Percentiles rank a stretch among this genome's conserved stretches.
phyloP scores from a whole-genome alignment of 345 rosid species.

The Salix dunnii region DNA sequence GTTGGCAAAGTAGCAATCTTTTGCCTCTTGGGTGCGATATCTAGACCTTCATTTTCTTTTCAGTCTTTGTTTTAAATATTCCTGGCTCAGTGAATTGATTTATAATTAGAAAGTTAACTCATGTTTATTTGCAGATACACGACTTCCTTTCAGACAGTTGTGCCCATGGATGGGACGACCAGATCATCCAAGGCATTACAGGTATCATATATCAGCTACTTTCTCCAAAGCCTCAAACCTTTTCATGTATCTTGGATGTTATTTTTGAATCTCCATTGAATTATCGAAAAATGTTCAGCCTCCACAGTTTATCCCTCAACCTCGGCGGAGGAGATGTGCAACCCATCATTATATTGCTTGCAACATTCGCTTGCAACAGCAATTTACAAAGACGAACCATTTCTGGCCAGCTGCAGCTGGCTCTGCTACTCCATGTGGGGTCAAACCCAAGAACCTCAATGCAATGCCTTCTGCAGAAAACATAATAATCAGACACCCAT shows the following conservation, averaged over 20 bases:
- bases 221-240: background rate
- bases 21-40: conserved; percentile 40
- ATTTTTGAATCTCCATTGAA: background rate
- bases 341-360: conserved; percentile 55
- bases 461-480: conserved; percentile 16
- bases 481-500: conserved; percentile 22
- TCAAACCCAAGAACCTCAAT: conserved; percentile 27
- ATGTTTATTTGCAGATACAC: conserved; percentile 30
- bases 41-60: conserved; percentile 12
- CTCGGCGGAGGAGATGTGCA: conserved; percentile 51
- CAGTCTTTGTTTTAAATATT: background rate
- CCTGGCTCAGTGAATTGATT: background rate
- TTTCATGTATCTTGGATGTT: background rate
- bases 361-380: conserved; percentile 52
- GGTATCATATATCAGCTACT: conserved; percentile 25
- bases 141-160: conserved; percentile 30
- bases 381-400: conserved; percentile 35
- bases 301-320: conserved; percentile 30
- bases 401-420: conserved; percentile 27
- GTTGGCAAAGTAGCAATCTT: conserved; percentile 32
- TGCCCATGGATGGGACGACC: conserved; percentile 30
- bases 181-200: conserved; percentile 28
- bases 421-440: conserved; percentile 20
- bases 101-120: background rate
- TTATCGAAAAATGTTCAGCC: conserved; percentile 21